Evolutionary conservation across 345 rosid genomes (phyloP), one percentile per base, ranked within the genome.

Genomic region (Eucalyptus tenuipes): DNA sequence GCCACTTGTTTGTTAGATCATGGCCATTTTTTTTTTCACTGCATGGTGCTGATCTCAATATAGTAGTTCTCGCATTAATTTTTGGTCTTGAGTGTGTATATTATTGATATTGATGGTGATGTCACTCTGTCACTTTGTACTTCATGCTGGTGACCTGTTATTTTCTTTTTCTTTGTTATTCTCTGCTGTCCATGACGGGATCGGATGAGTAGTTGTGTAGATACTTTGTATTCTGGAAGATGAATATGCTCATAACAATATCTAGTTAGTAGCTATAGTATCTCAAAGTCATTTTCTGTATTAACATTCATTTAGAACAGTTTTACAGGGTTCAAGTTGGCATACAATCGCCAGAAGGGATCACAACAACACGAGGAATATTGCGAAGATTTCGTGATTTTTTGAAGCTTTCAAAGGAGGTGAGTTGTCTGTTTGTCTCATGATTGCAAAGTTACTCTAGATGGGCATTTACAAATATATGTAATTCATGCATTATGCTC

Each of bases 241-340:
- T 37, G 27, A 75, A 37, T n/a, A n/a, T n/a, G n/a, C n/a, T n/a
- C n/a, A n/a, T 75, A 75, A 40, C 47, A 75, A 10, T 37, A 40
- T 3, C 84, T 75, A 37, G 29, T 20, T 40, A 6, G n/a, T n/a
- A n/a, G n/a, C n/a, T 75, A 10, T 40, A 15, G 55, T 89, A 33
- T 85, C 47, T 29, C 87, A 42, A 53, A 87, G 44, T 88, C 29
- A 52, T 85, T 85, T 89, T 85, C 53, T 82, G 86, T 82, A 86
- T 89, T 90, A 88, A 92, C 91, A 89, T 92, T 89, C 89, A 49
- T 91, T 57, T 61, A 85, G 86, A 84, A 86, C 97, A 98, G 99
- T 97, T 97, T 92, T 98, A 93, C 91, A 94, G 95, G 91, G 98
- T 98, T 95, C 98, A 94, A 93, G 93, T 96, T 91, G 99, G 98